phyloP scores from a whole-genome alignment of 192 early-diverging fungal genomes.

The Coemansia sp. region DNA sequence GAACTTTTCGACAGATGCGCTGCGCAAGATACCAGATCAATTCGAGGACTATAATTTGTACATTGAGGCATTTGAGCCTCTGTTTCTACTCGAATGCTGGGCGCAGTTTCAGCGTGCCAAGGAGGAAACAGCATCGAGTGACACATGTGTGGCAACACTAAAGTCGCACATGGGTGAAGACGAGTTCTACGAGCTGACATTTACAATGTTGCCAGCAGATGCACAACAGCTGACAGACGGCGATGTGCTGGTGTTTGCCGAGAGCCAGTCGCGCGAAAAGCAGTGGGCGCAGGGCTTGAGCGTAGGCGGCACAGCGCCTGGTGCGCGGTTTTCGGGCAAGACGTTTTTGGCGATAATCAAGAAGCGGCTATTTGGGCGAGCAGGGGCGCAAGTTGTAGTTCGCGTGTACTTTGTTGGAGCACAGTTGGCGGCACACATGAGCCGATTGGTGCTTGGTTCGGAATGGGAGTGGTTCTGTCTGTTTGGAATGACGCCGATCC shows the following conservation, averaged over 20 bases:
- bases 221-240: slow-evolving; percentile 51
- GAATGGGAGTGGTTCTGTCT: slow-evolving; percentile 51
- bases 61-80: slow-evolving; percentile 68
- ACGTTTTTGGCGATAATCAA: slow-evolving; percentile 50
- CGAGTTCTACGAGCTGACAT: slow-evolving; percentile 72
- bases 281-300: slow-evolving; percentile 19
- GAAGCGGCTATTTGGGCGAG: slow-evolving; percentile 22
- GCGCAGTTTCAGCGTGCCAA: slow-evolving; percentile 71
- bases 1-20: slow-evolving; percentile 15
- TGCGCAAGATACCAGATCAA: slow-evolving; percentile 57
- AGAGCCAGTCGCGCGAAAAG: slow-evolving; percentile 27
- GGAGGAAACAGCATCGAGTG: slow-evolving; percentile 56
- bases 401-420: slow-evolving; percentile 25
- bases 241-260: slow-evolving; percentile 66
- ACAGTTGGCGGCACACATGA: slow-evolving; percentile 18
- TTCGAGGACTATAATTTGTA: slow-evolving; percentile 68
- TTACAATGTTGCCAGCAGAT: slow-evolving; percentile 52
- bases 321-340: slow-evolving; percentile 14
- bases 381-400: slow-evolving; percentile 30
- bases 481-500: slow-evolving; percentile 67
- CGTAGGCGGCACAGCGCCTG: not conserved
- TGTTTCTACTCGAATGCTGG: slow-evolving; percentile 85
- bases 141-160: slow-evolving; percentile 43
- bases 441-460: slow-evolving; percentile 37
- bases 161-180: slow-evolving; percentile 65